A percentile compares a stretch with the other conserved stretches of the same genome.
Evolutionary conservation across 805 yeast species (phyloP).

Genomic region (Myxozyma sirexii): DNA sequence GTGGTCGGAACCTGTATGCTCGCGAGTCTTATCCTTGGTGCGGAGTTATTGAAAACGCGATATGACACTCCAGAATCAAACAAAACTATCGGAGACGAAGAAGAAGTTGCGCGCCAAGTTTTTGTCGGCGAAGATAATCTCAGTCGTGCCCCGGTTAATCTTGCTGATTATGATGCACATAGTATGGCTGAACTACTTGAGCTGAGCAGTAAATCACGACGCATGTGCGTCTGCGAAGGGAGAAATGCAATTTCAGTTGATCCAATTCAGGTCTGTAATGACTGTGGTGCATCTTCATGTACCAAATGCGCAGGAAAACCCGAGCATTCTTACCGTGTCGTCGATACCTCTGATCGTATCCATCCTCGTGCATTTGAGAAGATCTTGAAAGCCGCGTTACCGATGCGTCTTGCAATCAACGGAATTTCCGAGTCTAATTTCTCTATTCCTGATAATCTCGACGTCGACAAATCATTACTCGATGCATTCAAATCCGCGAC

Average conservation of each 20-base stretch:
- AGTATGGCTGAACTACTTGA: background rate
- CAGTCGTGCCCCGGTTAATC: background rate
- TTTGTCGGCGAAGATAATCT: slow-evolving; percentile 10
- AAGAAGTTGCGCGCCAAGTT: background rate
- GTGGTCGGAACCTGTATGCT: slow-evolving; percentile 21
- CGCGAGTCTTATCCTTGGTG: slow-evolving; percentile 8
- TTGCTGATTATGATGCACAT: background rate
- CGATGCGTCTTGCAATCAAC: slow-evolving; percentile 13
- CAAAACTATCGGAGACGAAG: background rate
- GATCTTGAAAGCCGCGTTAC: slow-evolving; percentile 7
- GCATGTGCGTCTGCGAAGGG: slow-evolving; percentile 20
- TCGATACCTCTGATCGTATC: slow-evolving; percentile 8
- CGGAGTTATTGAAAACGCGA: background rate
- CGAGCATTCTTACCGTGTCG: slow-evolving; percentile 3
- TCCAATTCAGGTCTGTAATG: slow-evolving; percentile 7
- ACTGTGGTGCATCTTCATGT: slow-evolving; percentile 10
- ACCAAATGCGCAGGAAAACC: slow-evolving; percentile 15
- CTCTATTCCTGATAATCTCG: background rate
- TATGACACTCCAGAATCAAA: background rate
- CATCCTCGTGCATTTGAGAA: slow-evolving; percentile 10
- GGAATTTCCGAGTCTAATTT: slow-evolving; percentile 4
- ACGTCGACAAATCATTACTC: background rate
- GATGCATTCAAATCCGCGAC: background rate
- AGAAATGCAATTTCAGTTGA: background rate
- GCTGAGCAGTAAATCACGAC: background rate